Base-by-base conservation (phyloP, 176 grass and related monocot species). In the Elaeis guineensis region DNA sequence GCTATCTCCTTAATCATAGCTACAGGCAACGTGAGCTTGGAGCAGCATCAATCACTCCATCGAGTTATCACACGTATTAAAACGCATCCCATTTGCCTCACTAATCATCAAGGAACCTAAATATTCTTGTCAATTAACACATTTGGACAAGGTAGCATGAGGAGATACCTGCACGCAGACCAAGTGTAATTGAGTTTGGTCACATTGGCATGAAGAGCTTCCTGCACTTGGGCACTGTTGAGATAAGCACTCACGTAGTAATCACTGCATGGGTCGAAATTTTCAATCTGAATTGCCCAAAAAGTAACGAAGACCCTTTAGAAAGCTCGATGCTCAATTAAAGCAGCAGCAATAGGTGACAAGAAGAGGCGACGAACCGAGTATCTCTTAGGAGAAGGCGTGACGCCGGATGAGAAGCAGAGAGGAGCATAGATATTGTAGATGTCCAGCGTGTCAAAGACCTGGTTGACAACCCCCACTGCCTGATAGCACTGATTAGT, bases 391-490 rank as follows among this genome's bases (percentile, higher is more conserved):
- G 91, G 78, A 62, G 74, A 58, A 23, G 69, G n/a, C 16, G 79
- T 79, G 50, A 83, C 55, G 19, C 8, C 16, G 17, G 35, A 1
- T 4, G 30, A 61, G 22, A 54, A 66, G 80, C 91, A 96, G 22
- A 82, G 75, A 1, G 91, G 83, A 18, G 80, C 83, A 71, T 96
- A 96, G 58, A 96, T 96, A 83, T 96, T 90, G 70, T 96, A 96
- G 67, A 90, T 82, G 83, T 96, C 72, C 61, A 96, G 25, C 71
- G 57, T 52, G 1, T 1, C 14, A 9, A 87, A 63, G 44, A n/a
- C 52, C 0, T 7, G 17, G 53, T 1, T 0, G 50, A 62, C 78
- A 24, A 22, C 59, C 3, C 9, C 1, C 3, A 16, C 16, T 0
- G 78, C 83, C 6, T 30, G 50, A 0, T 20, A 16, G 72, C 91